Percentiles rank a stretch among this genome's conserved stretches.
Evolutionary conservation across 805 yeast genomes (phyloP).

Genomic region (Hanseniaspora lachancei): DNA sequence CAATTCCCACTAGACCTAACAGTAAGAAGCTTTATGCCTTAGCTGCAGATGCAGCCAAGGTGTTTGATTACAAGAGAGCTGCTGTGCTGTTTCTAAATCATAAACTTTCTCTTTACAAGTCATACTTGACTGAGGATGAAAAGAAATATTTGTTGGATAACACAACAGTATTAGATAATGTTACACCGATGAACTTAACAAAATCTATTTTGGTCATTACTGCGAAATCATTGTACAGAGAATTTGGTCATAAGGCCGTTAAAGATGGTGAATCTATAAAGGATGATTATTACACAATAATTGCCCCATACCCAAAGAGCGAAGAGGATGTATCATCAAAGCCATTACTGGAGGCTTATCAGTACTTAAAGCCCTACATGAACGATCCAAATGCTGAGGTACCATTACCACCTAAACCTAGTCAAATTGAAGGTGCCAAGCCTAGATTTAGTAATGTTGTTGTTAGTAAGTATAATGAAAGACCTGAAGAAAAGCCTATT

Average conservation of each 20-base stretch:
- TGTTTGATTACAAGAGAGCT: conserved; percentile 87
- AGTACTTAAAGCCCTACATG: neutral
- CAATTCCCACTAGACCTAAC: conserved; percentile 29
- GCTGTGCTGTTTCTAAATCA: conserved; percentile 70
- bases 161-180: neutral
- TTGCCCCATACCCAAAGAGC: conserved; percentile 1
- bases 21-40: conserved; percentile 76
- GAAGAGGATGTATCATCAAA: conserved; percentile 25
- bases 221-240: conserved; percentile 77
- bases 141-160: conserved; percentile 60
- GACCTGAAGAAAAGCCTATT: neutral
- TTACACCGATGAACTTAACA: conserved; percentile 18
- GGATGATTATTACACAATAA: conserved; percentile 70
- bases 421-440: neutral
- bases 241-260: conserved; percentile 78
- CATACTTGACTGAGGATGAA: conserved; percentile 60
- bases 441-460: neutral
- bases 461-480: neutral
- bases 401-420: neutral
- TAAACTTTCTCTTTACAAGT: conserved; percentile 62
- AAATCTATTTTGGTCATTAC: conserved; percentile 72
- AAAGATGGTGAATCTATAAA: conserved; percentile 64
- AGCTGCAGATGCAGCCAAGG: conserved; percentile 90
- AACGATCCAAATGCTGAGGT: neutral
- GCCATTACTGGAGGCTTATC: neutral